Conservation (phyloP, 176 grass and related monocot species). For the Otatea glauca region DNA sequence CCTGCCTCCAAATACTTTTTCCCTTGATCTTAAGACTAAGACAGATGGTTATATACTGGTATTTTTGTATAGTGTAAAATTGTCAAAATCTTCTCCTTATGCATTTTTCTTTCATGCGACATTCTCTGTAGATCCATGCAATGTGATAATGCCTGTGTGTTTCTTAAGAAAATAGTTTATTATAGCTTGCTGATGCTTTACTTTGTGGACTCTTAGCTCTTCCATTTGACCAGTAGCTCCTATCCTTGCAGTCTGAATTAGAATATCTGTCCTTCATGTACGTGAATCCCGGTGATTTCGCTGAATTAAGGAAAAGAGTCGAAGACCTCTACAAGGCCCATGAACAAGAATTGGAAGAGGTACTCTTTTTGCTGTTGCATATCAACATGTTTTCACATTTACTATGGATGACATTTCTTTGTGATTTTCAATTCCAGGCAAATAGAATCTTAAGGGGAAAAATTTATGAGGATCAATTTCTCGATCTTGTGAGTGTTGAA, state of each 20-base stretch:
- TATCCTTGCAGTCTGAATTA: constrained; percentile 80
- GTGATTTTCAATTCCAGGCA: constrained; percentile 61
- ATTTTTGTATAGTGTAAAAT: constrained; percentile 15
- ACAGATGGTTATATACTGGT: constrained; percentile 3
- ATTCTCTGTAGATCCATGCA: constrained; percentile 16
- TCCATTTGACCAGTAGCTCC: constrained; percentile 42
- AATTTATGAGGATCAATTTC: constrained; percentile 87
- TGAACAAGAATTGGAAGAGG: constrained; percentile 94
- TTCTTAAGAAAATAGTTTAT: neutral
- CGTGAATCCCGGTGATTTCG: constrained; percentile 68
- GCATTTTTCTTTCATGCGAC: neutral
- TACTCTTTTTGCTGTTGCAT: constrained; percentile 44
- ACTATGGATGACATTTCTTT: constrained; percentile 35
- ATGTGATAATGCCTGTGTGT: constrained; percentile 14
- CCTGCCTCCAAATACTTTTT: neutral
- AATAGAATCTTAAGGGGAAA: constrained; percentile 85
- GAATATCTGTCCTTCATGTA: constrained; percentile 99
- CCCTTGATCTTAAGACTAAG: constrained; percentile 15
- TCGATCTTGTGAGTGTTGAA: constrained; percentile 82
- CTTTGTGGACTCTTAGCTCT: constrained; percentile 24
- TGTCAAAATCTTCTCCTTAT: neutral
- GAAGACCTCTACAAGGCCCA: constrained; percentile 75
- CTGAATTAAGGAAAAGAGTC: constrained; percentile 84
- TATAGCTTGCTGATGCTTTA: constrained; percentile 30
- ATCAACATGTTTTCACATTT: constrained; percentile 36